A percentile compares a stretch with the other conserved stretches of the same genome.
These are phyloP conservation scores for Uronychia binucleata DNA, from an alignment of 73 alveolate genomes.

Conservation along the genomic window DNA sequence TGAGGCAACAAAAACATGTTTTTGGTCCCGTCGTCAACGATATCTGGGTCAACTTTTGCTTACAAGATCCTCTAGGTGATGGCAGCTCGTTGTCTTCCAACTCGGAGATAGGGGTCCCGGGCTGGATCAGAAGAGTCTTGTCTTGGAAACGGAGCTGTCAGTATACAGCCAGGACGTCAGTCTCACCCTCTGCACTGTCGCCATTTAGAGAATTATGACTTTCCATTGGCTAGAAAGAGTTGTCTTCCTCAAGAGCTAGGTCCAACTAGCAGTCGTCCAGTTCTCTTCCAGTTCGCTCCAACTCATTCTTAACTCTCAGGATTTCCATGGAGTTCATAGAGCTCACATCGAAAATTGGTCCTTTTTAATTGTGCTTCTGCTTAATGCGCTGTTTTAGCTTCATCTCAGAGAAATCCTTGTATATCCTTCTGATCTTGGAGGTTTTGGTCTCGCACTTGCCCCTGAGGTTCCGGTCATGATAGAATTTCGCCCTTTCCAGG, in stretches of 20 bases:
- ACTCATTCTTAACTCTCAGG: background rate
- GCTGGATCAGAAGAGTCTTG: slow-evolving; percentile 7
- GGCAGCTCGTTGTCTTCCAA: slow-evolving; percentile 22
- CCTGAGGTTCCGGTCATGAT: slow-evolving; percentile 46
- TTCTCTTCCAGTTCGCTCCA: too few relatives aligned
- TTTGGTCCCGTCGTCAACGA: background rate
- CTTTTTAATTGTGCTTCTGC: background rate
- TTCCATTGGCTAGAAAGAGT: too few relatives aligned
- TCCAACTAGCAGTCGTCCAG: too few relatives aligned
- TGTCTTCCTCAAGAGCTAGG: too few relatives aligned
- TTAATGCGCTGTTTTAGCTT: too few relatives aligned
- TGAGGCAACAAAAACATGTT: background rate
- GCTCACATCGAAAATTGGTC: background rate
- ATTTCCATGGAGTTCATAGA: background rate
- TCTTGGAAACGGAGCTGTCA: background rate
- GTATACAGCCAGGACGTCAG: too few relatives aligned
- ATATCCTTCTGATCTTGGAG: slow-evolving; percentile 45
- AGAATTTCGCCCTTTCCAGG: slow-evolving; percentile 37
- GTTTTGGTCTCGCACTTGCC: slow-evolving; percentile 43
- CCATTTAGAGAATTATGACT: too few relatives aligned
- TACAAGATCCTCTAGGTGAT: slow-evolving; percentile 40
- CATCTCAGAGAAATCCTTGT: background rate
- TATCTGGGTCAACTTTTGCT: background rate
- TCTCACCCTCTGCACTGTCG: too few relatives aligned
- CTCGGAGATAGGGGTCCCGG: slow-evolving; percentile 35